Conservation (phyloP, 208 protist species). For the Acanthamoeba lenticulata region DNA sequence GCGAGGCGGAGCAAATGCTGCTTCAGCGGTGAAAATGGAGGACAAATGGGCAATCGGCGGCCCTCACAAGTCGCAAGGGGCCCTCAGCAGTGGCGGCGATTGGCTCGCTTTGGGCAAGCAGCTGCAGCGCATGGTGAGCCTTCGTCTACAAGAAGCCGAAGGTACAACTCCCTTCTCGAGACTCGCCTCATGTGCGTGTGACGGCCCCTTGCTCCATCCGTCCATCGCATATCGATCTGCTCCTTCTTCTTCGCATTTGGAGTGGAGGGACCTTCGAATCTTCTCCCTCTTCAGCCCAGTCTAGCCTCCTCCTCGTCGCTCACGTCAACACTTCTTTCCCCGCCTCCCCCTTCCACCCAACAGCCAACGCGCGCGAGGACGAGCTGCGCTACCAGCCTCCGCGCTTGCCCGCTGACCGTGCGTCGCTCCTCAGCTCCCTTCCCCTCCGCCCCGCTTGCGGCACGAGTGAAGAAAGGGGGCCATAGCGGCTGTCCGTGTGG, state of each 20-base stretch:
- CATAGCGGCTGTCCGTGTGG: neutral
- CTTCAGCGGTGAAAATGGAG: too few species aligned
- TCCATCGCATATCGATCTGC: too few species aligned
- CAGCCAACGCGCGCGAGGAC: neutral
- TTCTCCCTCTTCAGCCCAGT: too few species aligned
- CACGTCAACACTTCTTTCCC: too few species aligned
- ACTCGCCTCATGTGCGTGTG: too few species aligned
- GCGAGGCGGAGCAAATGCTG: neutral
- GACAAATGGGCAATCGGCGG: neutral
- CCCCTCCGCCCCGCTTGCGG: neutral
- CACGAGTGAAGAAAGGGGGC: too few species aligned
- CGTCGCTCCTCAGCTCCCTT: neutral
- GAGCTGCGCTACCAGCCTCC: neutral
- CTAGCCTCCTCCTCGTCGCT: too few species aligned
- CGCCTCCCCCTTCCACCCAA: too few species aligned
- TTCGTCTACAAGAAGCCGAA: neutral
- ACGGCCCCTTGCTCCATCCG: too few species aligned
- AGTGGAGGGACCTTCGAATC: too few species aligned
- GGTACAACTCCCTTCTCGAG: too few species aligned
- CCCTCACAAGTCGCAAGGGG: neutral
- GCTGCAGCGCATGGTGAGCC: slow-evolving; percentile 7
- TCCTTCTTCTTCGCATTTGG: neutral
- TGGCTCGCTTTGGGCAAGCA: neutral
- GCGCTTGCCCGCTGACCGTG: neutral
- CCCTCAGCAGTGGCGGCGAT: neutral